Evolutionary conservation across 345 rosid genomes (phyloP), one percentile per base, ranked within the genome.

Genomic region (Bruguiera gymnorhiza): DNA sequence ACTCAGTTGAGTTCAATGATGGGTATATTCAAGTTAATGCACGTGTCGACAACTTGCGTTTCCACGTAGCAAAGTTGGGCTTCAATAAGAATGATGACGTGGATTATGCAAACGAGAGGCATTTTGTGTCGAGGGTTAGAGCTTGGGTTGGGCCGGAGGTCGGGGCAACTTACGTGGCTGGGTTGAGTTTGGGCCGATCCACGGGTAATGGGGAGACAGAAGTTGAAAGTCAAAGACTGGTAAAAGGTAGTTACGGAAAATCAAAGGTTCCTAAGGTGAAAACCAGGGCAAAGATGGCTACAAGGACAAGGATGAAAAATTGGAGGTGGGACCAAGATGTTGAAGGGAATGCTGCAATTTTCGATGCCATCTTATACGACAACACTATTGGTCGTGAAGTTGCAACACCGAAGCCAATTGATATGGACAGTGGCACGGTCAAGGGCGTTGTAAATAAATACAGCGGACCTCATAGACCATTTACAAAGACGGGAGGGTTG

Each of bases 311-410:
- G 86, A 65, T 76, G 69, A 87, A 78, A 67, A 86, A 81, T 66
- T 93, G 97, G 97, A 83, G 87, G 77, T 87, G 88, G 82, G 96
- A 91, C 64, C 98, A 87, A 53, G 96, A 91, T 4, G 82, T 83
- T 0, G 94, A 90, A 52, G 98, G 98, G 61, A 93, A 93, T 71
- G 81, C 89, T 1, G 96, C 79, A 0, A 82, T 93, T 48, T 91
- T 93, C 23, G 89, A 91, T 36, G 91, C 87, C 0, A 81, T 90
- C 7, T 58, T 93, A 34, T 81, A 88, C 39, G 88, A 93, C 66
- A 76, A 73, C 34, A 68, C 58, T 32, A 85, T 78, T 0, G 89
- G 95, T 26, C 73, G 67, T 13, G 97, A 93, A 75, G 69, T 83
- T 24, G 70, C 72, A 19, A 55, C 62, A 3, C 65, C 77, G 73